Base-by-base conservation (phyloP, 306 rosid genomes). In the Carpinus fangiana region DNA sequence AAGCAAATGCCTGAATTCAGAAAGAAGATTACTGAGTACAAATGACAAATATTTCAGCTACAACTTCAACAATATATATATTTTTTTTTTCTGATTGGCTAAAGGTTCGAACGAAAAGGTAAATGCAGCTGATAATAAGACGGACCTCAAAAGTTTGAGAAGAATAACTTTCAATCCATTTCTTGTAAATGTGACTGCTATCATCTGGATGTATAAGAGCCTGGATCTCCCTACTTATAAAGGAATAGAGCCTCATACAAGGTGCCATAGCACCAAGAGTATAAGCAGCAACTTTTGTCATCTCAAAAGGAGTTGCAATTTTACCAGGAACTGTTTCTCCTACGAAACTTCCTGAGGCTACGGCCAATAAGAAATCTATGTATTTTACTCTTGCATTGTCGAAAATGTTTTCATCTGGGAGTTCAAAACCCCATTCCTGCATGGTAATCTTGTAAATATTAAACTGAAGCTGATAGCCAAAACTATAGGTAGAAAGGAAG, bases 261-360 rank as follows among this genome's bases (percentile, higher is more conserved):
- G 99, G 99, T 75, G 94, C 84, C 96, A 91, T 87, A 80, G 97
- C 99, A 82, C 97, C 97, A 76, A 96, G 87, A 71, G 96, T 88
- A 82, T 96, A 96, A 77, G 99, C 98, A 79, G 98, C 93, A 75
- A 96, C 87, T 88, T 93, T 93, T 57, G 97, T 96, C 88, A 90
- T 90, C 90, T 96, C 99, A 82, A 96, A 96, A 28, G 99, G 99
- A 73, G 99, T 96, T 76, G 98, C 98, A 66, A 93, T 91, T 89
- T 90, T 96, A 84, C 89, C 98, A 71, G 90, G 93, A 79, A 90
- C 93, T 82, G 91, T 90, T 17, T 86, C 87, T 72, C 96, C 98
- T 88, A 89, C 97, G 67, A 93, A 90, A 82, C 89, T 93, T 80
- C 99, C 99, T 38, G 98, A 91, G 57, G 98, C 98, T 26, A 97